A percentile compares a stretch with the other conserved stretches of the same genome.
These are phyloP conservation scores for Mortierella sp. DNA, from an alignment of 371 early-diverging fungal species.

Conservation along the genomic window DNA sequence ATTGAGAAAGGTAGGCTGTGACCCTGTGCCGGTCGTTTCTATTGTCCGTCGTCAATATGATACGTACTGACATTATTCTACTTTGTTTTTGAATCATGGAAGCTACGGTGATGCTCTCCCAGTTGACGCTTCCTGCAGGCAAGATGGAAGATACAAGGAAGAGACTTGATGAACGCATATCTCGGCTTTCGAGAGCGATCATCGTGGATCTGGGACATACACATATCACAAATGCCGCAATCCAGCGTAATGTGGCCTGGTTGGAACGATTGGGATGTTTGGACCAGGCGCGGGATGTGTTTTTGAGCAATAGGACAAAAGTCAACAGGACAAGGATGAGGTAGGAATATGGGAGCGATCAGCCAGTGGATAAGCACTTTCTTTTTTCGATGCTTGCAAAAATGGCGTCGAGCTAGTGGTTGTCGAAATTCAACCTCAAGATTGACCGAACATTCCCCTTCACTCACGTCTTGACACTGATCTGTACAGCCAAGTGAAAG, in stretches of 20 bases:
- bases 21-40: not conserved
- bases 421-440: no score
- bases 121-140: slow-evolving; percentile 55
- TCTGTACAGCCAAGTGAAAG: slow-evolving; percentile 74
- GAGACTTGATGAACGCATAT: slow-evolving; percentile 73
- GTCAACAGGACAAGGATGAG: slow-evolving; percentile 84
- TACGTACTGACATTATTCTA: no score
- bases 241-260: slow-evolving; percentile 83
- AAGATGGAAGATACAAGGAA: slow-evolving; percentile 62
- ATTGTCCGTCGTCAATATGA: no score
- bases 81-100: slow-evolving; percentile 4
- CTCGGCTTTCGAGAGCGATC: slow-evolving; percentile 72
- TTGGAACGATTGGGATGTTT: slow-evolving; percentile 82
- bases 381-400: no score
- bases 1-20: slow-evolving; percentile 72
- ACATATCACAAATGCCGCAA: slow-evolving; percentile 81
- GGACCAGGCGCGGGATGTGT: slow-evolving; percentile 74
- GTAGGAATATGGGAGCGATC: no score
- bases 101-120: slow-evolving; percentile 45
- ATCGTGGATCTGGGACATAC: slow-evolving; percentile 83
- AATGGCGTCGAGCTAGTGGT: no score
- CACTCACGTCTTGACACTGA: no score
- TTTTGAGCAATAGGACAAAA: slow-evolving; percentile 77
- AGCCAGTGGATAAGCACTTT: no score
- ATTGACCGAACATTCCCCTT: no score